Base-by-base conservation (phyloP, 129 eudicot genomes). In the Flaveria robusta region DNA sequence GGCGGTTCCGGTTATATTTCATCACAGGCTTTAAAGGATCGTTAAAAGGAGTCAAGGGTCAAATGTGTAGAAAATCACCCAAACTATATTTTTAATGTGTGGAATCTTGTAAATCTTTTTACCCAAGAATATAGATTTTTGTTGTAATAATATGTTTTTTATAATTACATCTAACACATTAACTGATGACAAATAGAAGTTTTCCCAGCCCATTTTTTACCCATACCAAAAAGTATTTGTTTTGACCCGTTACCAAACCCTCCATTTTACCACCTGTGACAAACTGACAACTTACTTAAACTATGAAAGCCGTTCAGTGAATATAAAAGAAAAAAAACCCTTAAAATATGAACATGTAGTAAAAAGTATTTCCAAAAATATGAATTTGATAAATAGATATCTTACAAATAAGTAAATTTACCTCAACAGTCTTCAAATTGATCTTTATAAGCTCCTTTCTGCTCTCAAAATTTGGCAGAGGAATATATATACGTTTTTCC, bases 401-500 rank as follows among this genome's bases (percentile, higher is more conserved):
- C 55, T n/a, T 27, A 29, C 46, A 52, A 16, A 16, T 26, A 43
- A 60, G 50, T 15, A 29, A 43, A 23, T 34, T 83, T 75, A 91
- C 99, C 99, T 89, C 97, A 81, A 94, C 93, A 37, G 90, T 81
- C 84, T 89, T 94, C 86, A 94, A 58, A 82, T 94, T 94, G 70
- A 94, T 94, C 85, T 84, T 81, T 74, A 94, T 87, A 73, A 94
- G 97, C 86, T 86, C 97, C 90, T 87, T 94, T 4, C 99, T 88
- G 73, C 93, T 87, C 87, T 94, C 99, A 54, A 89, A 82, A 85
- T 83, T 91, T 51, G 99, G 97, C 50, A 94, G 87, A 20, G 99
- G 99, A 80, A 94, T 94, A 71, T 94, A 91, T 71, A 91, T 89
- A 42, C 99, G 88, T 71, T 94, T 94, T 81, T 91, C 99, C 87